Evolutionary conservation across 331 rosid genomes (phyloP), one percentile per base, ranked within the genome.

Genomic region (Malus hybrid): DNA sequence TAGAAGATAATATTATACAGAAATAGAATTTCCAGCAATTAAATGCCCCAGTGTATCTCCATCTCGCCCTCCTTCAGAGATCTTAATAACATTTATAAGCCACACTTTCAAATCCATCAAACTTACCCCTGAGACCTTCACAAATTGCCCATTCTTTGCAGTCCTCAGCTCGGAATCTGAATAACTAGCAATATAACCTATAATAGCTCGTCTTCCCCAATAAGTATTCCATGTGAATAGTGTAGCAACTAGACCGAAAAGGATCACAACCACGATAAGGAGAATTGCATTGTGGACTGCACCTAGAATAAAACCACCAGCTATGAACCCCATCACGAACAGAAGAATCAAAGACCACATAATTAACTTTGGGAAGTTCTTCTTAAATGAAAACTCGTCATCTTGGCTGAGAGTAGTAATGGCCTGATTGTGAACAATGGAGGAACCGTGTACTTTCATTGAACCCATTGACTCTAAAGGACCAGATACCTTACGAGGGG

Each of bases 121-220:
- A 85, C 95, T 18, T 90, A 94, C 99, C 97, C 99, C 99, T 76
- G 99, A 92, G 76, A 94, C 96, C 82, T 94, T 94, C 84, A 94
- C 99, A 83, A 87, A 88, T 78, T 94, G 99, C 57, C 99, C 99
- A 81, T 90, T 92, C 82, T 87, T 92, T 22, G 99, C 99, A 76
- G 92, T 90, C 77, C 99, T 85, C 69, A 94, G 97, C 85, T 94
- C 99, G 5, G 99, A 90, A 77, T 94, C 97, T 1, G 96, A 94
- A 86, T 94, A 87, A 16, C 82, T 85, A 48, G 92, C 82, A 73
- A 94, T 94, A 81, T 85, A 92, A 76, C 90, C 90, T 42, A 83
- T 82, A 71, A 94, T 87, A 48, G 97, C 92, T 82, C 83, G 86
- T 82, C 96, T 94, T 74, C 99, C 97, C 79, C 89, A 85, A 76